Evolutionary conservation across 1,139 yeast species (phyloP).

Genomic region (Pichia sp.): DNA sequence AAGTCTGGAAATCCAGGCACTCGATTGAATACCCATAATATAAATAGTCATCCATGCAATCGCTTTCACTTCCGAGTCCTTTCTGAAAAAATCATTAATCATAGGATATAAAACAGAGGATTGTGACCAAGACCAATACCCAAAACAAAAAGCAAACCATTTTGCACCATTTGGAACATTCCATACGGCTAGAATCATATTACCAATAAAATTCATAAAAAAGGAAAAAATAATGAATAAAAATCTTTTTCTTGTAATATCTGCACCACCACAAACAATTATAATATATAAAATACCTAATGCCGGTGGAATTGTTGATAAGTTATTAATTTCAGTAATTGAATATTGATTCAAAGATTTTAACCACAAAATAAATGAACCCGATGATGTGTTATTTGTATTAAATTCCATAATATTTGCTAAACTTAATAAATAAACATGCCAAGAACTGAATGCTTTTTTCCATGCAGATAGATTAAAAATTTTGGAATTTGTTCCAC

Average conservation of each 20-base stretch:
- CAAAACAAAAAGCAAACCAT: slow-evolving; percentile 45
- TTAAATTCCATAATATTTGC: slow-evolving; percentile 40
- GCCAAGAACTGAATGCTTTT: slow-evolving; percentile 46
- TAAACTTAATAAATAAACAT: slow-evolving; percentile 39
- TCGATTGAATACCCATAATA: slow-evolving; percentile 37
- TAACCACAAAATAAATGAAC: slow-evolving; percentile 50
- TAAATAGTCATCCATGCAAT: slow-evolving; percentile 41
- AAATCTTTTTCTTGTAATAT: slow-evolving; percentile 42
- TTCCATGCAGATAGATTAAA: slow-evolving; percentile 35
- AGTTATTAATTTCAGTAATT: slow-evolving; percentile 35
- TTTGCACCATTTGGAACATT: slow-evolving; percentile 39
- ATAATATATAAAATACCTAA: slow-evolving; percentile 44
- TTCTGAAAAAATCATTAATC: slow-evolving; percentile 42
- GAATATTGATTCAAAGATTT: slow-evolving; percentile 38
- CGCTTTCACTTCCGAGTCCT: slow-evolving; percentile 40
- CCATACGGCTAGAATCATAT: slow-evolving; percentile 42
- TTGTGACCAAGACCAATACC: slow-evolving; percentile 45
- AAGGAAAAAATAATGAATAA: slow-evolving; percentile 41
- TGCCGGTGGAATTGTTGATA: slow-evolving; percentile 44
- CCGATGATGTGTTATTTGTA: slow-evolving; percentile 40
- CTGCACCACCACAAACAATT: slow-evolving; percentile 41
- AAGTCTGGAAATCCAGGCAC: slow-evolving; percentile 38
- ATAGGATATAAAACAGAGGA: slow-evolving; percentile 39
- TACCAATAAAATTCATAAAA: slow-evolving; percentile 32
- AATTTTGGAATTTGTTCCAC: slow-evolving; percentile 32